Percentiles rank a stretch among this genome's conserved stretches.
Evolutionary conservation across 2,329 filamentous ascomycete species (phyloP).

Genomic region (Trichoderma endophyticum): DNA sequence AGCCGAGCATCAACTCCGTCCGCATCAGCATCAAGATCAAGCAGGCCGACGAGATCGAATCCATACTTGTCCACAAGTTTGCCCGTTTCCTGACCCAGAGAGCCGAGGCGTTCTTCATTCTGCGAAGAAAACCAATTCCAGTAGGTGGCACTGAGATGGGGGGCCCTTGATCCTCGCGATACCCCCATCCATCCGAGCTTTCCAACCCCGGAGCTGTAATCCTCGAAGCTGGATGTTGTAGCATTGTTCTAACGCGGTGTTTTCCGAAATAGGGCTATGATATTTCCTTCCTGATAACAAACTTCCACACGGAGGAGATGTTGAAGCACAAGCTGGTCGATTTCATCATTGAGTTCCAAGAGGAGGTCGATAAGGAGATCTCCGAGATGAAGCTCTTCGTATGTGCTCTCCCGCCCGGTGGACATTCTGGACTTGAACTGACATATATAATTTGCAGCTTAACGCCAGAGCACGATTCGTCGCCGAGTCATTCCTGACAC

Average conservation of each 20-base stretch:
- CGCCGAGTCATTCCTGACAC: slow-evolving; percentile 95
- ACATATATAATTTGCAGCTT: slow-evolving; percentile 53
- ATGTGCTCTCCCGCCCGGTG: slow-evolving; percentile 37
- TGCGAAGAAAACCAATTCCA: slow-evolving; percentile 92
- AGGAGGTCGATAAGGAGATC: slow-evolving; percentile 99
- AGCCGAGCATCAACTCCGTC: slow-evolving; percentile 95
- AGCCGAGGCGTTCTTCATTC: slow-evolving; percentile 94
- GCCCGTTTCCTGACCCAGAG: slow-evolving; percentile 92
- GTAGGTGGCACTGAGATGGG: slow-evolving; percentile 43
- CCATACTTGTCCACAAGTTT: slow-evolving; percentile 98
- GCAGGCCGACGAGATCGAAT: slow-evolving; percentile 98
- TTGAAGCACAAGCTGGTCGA: slow-evolving; percentile 92
- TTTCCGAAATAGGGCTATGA: slow-evolving; percentile 74
- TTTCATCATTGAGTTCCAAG: slow-evolving; percentile 94
- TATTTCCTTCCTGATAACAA: slow-evolving; percentile 97
- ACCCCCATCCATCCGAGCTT: not conserved
- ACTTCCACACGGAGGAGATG: slow-evolving; percentile 98
- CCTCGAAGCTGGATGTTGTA: not conserved
- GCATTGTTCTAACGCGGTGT: not conserved
- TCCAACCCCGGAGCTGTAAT: not conserved
- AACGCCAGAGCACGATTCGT: slow-evolving; percentile 97
- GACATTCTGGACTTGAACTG: not conserved
- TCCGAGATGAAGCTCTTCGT: slow-evolving; percentile 99
- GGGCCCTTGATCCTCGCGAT: not conserved
- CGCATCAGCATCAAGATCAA: slow-evolving; percentile 99